Conservation (phyloP, 2,329 filamentous ascomycete species). For the Nothophoma quercina region DNA sequence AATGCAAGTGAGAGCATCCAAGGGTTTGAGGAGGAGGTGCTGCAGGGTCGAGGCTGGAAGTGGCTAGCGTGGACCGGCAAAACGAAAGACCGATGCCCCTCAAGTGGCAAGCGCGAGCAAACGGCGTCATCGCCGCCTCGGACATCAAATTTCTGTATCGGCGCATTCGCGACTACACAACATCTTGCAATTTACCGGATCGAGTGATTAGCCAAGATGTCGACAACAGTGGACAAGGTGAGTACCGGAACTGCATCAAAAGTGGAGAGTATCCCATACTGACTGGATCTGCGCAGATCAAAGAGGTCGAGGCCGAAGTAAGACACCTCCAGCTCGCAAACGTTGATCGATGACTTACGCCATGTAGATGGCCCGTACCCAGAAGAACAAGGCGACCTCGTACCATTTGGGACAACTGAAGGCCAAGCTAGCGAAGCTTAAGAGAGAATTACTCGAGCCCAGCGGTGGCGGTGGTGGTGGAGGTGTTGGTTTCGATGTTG, state of each 20-base stretch:
- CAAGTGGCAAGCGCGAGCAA: slow-evolving; percentile 20
- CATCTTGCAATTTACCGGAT: slow-evolving; percentile 1
- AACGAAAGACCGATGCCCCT: slow-evolving; percentile 26
- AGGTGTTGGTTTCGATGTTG: slow-evolving; percentile 93
- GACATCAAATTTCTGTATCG: slow-evolving; percentile 44
- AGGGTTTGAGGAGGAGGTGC: slow-evolving; percentile 4
- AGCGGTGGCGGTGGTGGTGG: slow-evolving; percentile 80
- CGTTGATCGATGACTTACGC: slow-evolving; percentile 32
- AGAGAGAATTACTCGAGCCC: slow-evolving; percentile 92
- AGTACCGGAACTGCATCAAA: slow-evolving; percentile 32
- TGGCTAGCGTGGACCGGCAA: slow-evolving; percentile 14
- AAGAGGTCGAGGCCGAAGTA: slow-evolving; percentile 95
- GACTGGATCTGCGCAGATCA: slow-evolving; percentile 70
- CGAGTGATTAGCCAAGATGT: slow-evolving; percentile 63
- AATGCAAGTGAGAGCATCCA: slow-evolving; percentile 13
- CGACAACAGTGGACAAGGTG: slow-evolving; percentile 97
- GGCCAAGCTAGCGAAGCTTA: slow-evolving; percentile 97
- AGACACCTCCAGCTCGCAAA: slow-evolving; percentile 43
- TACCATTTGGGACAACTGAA: slow-evolving; percentile 94
- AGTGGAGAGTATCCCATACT: neutral
- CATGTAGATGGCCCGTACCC: slow-evolving; percentile 86
- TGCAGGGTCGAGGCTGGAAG: neutral
- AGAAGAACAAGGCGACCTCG: slow-evolving; percentile 96
- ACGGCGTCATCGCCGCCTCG: slow-evolving; percentile 34
- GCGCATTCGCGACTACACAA: slow-evolving; percentile 14